Conservation (phyloP, 495 filamentous ascomycete species). For the Aspergillus ostianus region DNA sequence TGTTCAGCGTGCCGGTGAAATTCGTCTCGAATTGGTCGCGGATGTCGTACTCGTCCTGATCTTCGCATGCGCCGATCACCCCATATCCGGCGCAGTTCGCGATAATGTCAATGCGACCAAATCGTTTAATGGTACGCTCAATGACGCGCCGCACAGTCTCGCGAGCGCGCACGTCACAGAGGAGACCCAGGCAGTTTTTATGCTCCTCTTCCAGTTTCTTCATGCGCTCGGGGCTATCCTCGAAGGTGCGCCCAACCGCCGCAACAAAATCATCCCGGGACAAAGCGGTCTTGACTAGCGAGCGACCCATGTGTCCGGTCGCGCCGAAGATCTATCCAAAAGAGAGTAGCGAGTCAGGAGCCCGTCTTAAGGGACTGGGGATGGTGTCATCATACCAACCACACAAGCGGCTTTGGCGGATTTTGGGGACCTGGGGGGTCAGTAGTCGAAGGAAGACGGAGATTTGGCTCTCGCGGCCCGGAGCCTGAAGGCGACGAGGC, state of each 20-base stretch:
- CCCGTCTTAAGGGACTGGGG: not conserved
- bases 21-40: conserved; percentile 97
- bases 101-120: conserved; percentile 83
- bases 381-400: conserved; percentile 58
- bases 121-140: conserved; percentile 63
- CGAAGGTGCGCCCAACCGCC: conserved; percentile 81
- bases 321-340: conserved; percentile 76
- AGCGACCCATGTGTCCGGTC: conserved; percentile 93
- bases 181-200: conserved; percentile 67
- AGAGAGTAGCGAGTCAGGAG: not conserved
- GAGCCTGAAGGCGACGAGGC: conserved; percentile 28
- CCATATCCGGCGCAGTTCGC: conserved; percentile 91
- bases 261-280: conserved; percentile 81
- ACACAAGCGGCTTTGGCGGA: conserved; percentile 71
- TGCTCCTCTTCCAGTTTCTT: conserved; percentile 49
- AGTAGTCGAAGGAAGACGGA: conserved; percentile 70
- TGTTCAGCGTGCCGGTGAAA: conserved; percentile 90
- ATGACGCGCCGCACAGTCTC: conserved; percentile 74
- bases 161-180: conserved; percentile 86
- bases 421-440: conserved; percentile 74
- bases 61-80: conserved; percentile 93
- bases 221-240: conserved; percentile 73
- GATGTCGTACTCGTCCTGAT: conserved; percentile 93
- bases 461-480: conserved; percentile 38
- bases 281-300: conserved; percentile 78